phyloP scores from a whole-genome alignment of 768 basidiomycete species.

The Termitomyces sp. region DNA sequence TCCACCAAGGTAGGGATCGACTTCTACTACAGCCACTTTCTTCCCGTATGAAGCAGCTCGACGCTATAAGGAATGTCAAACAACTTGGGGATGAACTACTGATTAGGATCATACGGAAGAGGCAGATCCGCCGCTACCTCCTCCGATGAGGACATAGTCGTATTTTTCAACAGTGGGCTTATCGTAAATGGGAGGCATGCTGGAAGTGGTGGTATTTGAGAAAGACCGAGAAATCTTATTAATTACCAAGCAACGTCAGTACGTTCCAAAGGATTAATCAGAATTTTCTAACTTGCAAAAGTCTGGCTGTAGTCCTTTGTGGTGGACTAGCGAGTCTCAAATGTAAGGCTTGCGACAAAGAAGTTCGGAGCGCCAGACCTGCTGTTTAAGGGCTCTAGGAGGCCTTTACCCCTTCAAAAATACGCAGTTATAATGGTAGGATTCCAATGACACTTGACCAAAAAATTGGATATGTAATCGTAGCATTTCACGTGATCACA shows the following conservation, averaged over 20 bases:
- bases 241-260: constrained; percentile 15
- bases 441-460: background rate
- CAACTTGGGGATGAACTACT: background rate
- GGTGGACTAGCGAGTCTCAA: constrained; percentile 8
- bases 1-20: constrained; percentile 71
- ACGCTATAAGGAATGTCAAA: constrained; percentile 44
- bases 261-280: background rate
- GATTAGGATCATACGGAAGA: constrained; percentile 56
- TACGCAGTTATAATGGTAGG: constrained; percentile 10
- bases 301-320: constrained; percentile 13
- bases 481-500: background rate
- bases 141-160: constrained; percentile 87
- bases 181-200: constrained; percentile 67
- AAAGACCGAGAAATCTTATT: constrained; percentile 45
- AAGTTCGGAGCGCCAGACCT: constrained; percentile 23
- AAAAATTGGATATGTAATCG: background rate
- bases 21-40: constrained; percentile 89
- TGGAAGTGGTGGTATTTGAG: constrained; percentile 28
- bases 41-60: constrained; percentile 90
- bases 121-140: constrained; percentile 90
- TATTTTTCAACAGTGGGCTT: constrained; percentile 62
- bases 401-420: constrained; percentile 16
- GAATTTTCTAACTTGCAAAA: constrained; percentile 13
- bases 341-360: constrained; percentile 8
- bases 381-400: constrained; percentile 15